These are phyloP conservation scores for Colletotrichum melonis DNA, from an alignment of 2,329 filamentous ascomycete species.

Conservation along the genomic window DNA sequence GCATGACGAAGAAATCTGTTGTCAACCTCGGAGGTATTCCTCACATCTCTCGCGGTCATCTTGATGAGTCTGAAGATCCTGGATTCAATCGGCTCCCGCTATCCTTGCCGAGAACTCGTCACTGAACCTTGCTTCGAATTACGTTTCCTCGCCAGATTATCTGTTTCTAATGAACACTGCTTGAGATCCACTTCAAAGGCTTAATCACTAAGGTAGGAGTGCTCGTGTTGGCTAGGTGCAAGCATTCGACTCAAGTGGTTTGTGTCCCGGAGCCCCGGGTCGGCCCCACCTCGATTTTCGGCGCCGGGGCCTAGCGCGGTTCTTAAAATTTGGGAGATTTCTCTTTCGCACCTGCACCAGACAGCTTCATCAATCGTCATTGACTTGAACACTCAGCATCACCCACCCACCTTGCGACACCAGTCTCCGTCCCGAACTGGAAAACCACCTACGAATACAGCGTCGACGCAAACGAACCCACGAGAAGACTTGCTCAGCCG, in stretches of 20 bases:
- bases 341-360: neutral
- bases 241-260: neutral
- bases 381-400: neutral
- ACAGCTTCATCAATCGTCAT: conserved; percentile 7
- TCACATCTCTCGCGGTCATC: no score
- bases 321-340: conserved; percentile 5
- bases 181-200: no score
- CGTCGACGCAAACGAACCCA: neutral
- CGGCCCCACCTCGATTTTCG: conserved; percentile 11
- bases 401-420: neutral
- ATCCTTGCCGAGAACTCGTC: no score
- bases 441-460: neutral
- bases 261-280: neutral
- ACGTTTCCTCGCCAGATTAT: no score
- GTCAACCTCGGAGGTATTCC: no score
- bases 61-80: no score
- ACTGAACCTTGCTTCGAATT: no score
- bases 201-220: neutral
- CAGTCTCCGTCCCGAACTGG: neutral
- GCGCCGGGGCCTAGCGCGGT: neutral
- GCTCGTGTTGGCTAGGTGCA: neutral
- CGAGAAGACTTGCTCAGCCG: neutral
- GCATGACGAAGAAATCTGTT: no score
- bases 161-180: no score
- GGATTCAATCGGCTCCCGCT: no score